A percentile compares a stretch with the other conserved stretches of the same genome.
Conservation (phyloP, 371 early-diverging fungal genomes). For the Syncephalis plumigaleata region DNA sequence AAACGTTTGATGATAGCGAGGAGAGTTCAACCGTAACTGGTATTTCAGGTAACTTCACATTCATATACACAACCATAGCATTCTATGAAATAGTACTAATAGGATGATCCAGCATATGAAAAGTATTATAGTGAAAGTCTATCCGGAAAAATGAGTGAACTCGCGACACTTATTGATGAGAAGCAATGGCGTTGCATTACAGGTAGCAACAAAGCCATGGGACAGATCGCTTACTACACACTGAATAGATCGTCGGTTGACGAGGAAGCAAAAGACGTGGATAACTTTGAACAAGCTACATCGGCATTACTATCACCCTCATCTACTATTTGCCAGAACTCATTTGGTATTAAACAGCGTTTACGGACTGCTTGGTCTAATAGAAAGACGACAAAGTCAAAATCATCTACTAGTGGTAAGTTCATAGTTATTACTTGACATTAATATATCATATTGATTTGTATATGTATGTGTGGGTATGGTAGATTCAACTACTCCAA, state of each 20-base stretch:
- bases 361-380: conserved; percentile 7
- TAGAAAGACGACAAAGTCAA: conserved; percentile 2
- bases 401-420: too few species aligned
- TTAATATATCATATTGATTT: too few species aligned
- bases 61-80: conserved; percentile 8
- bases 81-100: background rate
- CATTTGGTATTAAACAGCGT: background rate
- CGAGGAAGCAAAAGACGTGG: background rate
- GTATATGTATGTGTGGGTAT: too few species aligned
- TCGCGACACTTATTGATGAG: conserved; percentile 24
- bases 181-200: conserved; percentile 18
- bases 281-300: background rate
- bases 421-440: too few species aligned
- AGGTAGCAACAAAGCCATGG: conserved; percentile 5
- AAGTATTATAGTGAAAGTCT: conserved; percentile 27
- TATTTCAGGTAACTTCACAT: conserved; percentile 7
- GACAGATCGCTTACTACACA: conserved; percentile 1
- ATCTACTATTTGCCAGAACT: background rate
- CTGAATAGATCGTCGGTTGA: background rate
- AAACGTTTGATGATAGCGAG: conserved; percentile 6
- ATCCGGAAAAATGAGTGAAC: conserved; percentile 18
- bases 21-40: conserved; percentile 9
- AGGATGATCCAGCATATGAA: conserved; percentile 6
- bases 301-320: background rate
- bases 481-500: too few species aligned